Percentiles rank a stretch among this genome's conserved stretches.
Evolutionary conservation across 164 flowering plant genomes (phyloP).

Genomic region (Dillenia suffruticosa): DNA sequence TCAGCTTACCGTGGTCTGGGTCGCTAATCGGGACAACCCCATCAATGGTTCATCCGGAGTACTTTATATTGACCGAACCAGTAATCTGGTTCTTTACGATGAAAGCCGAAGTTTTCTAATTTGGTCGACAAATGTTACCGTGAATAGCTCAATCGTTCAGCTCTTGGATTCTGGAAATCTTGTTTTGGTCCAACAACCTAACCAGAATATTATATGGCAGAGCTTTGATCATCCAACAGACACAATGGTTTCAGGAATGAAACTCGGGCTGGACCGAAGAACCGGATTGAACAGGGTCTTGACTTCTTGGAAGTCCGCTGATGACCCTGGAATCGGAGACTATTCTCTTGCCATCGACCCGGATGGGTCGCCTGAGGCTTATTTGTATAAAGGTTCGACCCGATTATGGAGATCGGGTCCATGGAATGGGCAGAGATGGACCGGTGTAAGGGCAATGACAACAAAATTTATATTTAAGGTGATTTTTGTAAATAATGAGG

Average conservation of each 20-base stretch:
- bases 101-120: not conserved
- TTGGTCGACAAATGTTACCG: conserved; percentile 28
- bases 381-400: conserved; percentile 11
- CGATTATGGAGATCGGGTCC: conserved; percentile 24
- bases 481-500: conserved; percentile 3
- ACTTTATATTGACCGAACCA: conserved; percentile 16
- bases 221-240: conserved; percentile 49
- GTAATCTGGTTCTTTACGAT: conserved; percentile 19
- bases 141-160: conserved; percentile 11
- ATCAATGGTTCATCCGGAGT: conserved; percentile 31
- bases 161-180: conserved; percentile 53
- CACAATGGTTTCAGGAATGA: conserved; percentile 37
- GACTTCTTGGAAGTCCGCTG: conserved; percentile 37
- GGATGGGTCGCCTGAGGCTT: conserved; percentile 21
- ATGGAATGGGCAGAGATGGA: conserved; percentile 25
- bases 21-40: conserved; percentile 49
- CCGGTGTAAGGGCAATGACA: conserved; percentile 6
- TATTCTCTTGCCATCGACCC: conserved; percentile 17
- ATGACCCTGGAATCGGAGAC: conserved; percentile 40
- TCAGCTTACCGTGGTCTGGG: conserved; percentile 37
- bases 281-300: conserved; percentile 30
- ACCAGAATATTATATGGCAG: conserved; percentile 37
- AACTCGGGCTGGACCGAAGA: conserved; percentile 30
- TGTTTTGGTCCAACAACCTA: conserved; percentile 11
- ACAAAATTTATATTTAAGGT: not conserved